A percentile compares a stretch with the other conserved stretches of the same genome.
Conservation (phyloP, 1,139 yeast species). For the Kurtzmaniella quercitrusa region DNA sequence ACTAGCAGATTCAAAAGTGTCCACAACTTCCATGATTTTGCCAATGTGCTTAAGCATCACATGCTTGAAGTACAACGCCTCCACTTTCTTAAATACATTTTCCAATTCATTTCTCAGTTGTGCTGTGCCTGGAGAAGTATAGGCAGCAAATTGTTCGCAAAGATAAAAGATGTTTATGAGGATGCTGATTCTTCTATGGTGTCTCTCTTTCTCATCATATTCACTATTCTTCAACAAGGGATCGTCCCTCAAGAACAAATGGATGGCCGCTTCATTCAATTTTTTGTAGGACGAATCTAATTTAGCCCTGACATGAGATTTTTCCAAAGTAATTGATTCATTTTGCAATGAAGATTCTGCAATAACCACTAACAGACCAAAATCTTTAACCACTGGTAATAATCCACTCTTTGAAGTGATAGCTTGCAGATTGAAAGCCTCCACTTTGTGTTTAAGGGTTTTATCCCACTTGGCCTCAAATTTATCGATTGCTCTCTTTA, state of each 20-base stretch:
- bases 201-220: constrained; percentile 55
- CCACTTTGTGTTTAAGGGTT: constrained; percentile 52
- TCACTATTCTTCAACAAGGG: constrained; percentile 42
- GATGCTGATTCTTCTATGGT: constrained; percentile 55
- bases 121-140: constrained; percentile 24
- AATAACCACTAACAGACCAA: constrained; percentile 28
- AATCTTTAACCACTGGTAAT: constrained; percentile 30
- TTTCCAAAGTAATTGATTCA: constrained; percentile 16
- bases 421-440: constrained; percentile 47
- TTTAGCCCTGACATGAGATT: constrained; percentile 25
- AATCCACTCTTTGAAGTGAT: constrained; percentile 41
- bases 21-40: constrained; percentile 60
- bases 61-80: constrained; percentile 40
- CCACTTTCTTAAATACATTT: constrained; percentile 45
- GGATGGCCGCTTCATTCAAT: constrained; percentile 31
- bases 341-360: constrained; percentile 32
- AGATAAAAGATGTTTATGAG: constrained; percentile 62
- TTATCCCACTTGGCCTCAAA: constrained; percentile 55
- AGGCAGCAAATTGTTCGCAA: constrained; percentile 42
- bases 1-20: constrained; percentile 55
- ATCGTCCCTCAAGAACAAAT: constrained; percentile 38
- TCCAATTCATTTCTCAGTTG: constrained; percentile 43
- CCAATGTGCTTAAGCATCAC: constrained; percentile 49
- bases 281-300: constrained; percentile 40
- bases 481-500: constrained; percentile 51